These are phyloP conservation scores for Avena atlantica DNA, from an alignment of 176 grass and related monocot genomes.

Conservation along the genomic window DNA sequence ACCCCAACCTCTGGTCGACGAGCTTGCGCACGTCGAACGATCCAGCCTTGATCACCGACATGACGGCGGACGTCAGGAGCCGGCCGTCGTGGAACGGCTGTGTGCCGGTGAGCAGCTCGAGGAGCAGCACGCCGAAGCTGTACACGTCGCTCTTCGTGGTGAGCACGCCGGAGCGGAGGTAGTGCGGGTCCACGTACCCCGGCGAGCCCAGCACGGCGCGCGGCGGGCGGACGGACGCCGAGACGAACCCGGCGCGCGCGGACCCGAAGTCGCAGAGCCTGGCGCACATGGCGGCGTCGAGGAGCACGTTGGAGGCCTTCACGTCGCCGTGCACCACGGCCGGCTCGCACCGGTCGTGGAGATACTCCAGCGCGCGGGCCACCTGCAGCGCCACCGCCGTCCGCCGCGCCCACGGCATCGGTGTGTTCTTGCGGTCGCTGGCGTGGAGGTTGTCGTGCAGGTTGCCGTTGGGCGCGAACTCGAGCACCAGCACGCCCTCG, in stretches of 20 bases:
- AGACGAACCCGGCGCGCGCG: constrained; percentile 65
- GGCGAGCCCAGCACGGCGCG: constrained; percentile 63
- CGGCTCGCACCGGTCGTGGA: constrained; percentile 75
- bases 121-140: constrained; percentile 83
- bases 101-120: constrained; percentile 82
- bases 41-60: constrained; percentile 24
- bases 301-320: constrained; percentile 84
- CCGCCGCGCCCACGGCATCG: constrained; percentile 61
- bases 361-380: constrained; percentile 71
- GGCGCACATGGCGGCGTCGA: constrained; percentile 64
- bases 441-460: constrained; percentile 63
- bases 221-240: constrained; percentile 53
- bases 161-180: constrained; percentile 67
- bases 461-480: constrained; percentile 61
- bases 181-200: constrained; percentile 92
- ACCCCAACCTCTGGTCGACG: constrained; percentile 61
- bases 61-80: constrained; percentile 50
- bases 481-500: constrained; percentile 59
- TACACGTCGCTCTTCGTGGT: constrained; percentile 91
- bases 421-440: not conserved
- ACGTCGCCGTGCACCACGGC: constrained; percentile 91
- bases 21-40: constrained; percentile 21
- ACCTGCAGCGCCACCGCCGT: constrained; percentile 64
- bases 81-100: constrained; percentile 66
- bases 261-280: constrained; percentile 93